Evolutionary conservation across 1,284 basidiomycete genomes (phyloP).

Genomic region (Hypsizygus ulmarius): DNA sequence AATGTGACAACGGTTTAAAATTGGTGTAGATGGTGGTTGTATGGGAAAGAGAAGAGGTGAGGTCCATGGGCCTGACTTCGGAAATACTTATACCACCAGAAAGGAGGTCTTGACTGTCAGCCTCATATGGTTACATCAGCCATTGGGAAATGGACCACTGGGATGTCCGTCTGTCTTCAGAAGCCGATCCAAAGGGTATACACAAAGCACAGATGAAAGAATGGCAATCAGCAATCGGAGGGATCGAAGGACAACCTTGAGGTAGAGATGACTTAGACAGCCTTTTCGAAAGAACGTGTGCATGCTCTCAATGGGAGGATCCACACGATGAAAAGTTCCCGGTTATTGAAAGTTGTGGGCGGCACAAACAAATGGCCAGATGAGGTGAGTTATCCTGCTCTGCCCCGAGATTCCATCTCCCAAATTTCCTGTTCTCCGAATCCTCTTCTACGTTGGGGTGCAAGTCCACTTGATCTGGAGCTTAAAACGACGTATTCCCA

Average conservation of each 20-base stretch:
- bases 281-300: background rate
- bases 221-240: background rate
- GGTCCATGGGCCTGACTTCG: background rate
- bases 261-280: too few species aligned
- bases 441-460: conserved; percentile 32
- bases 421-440: conserved; percentile 50
- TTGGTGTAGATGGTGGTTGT: conserved; percentile 9
- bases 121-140: conserved; percentile 2
- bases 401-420: conserved; percentile 57
- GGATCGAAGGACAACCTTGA: too few species aligned
- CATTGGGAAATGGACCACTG: conserved; percentile 1
- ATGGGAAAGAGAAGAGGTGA: conserved; percentile 6
- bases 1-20: conserved; percentile 7
- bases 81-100: conserved; percentile 9
- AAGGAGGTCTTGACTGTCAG: conserved; percentile 8
- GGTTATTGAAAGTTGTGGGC: too few species aligned
- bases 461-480: conserved; percentile 24
- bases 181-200: background rate
- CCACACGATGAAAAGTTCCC: too few species aligned
- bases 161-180: conserved; percentile 12
- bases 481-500: conserved; percentile 43
- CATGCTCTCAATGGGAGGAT: background rate
- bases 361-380: background rate
- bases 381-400: conserved; percentile 20
- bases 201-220: background rate